phyloP scores from a whole-genome alignment of 2,329 filamentous ascomycete species.

The Cercospora berteroae region DNA sequence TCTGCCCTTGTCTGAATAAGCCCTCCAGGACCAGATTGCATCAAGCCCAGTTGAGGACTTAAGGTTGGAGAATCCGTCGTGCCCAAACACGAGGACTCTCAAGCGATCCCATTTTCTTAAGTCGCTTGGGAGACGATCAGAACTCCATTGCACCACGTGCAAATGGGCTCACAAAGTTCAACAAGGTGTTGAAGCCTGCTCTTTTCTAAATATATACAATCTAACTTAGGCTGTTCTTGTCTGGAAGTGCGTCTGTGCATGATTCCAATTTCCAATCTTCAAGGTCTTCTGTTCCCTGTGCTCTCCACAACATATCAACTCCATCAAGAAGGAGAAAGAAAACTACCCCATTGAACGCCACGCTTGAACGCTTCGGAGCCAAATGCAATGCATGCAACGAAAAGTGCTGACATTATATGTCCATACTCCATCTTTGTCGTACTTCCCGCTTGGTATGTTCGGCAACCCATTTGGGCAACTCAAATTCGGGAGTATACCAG shows the following conservation, averaged over 20 bases:
- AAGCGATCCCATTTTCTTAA: background rate
- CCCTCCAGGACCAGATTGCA: too few relatives aligned
- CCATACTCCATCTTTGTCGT: conserved; percentile 35
- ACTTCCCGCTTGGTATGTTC: conserved; percentile 40
- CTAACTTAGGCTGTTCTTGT: conserved; percentile 4
- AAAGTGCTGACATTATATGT: conserved; percentile 36
- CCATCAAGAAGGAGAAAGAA: background rate
- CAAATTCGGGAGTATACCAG: conserved; percentile 33
- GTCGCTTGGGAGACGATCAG: background rate
- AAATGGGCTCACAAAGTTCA: background rate
- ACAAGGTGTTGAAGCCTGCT: background rate
- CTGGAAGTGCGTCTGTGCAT: background rate
- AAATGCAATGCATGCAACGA: background rate
- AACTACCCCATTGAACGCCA: conserved; percentile 1
- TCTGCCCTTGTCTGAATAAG: background rate
- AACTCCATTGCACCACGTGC: background rate
- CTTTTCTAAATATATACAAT: conserved; percentile 13
- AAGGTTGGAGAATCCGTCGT: background rate
- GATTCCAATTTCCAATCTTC: conserved; percentile 1
- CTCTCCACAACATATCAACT: background rate
- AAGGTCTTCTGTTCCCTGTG: background rate
- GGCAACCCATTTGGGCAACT: conserved; percentile 31
- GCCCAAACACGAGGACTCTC: background rate
- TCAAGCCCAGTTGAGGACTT: background rate
- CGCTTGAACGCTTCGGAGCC: conserved; percentile 12